Evolutionary conservation across 768 basidiomycete genomes (phyloP).

Genomic region (Sporobolomyces phaffii): DNA sequence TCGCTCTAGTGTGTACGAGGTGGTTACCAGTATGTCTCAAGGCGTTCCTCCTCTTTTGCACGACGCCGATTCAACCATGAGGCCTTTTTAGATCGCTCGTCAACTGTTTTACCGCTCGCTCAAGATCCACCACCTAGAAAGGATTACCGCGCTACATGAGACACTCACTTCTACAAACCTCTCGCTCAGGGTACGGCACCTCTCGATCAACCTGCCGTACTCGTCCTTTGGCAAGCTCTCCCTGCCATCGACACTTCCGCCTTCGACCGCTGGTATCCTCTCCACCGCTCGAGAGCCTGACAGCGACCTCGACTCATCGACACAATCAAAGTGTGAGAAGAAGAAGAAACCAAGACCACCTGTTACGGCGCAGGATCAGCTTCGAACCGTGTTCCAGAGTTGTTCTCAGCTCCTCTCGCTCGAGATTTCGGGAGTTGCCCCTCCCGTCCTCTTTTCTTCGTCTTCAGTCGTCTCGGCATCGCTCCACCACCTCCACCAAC

Average conservation of each 20-base stretch:
- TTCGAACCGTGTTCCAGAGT: slow-evolving; percentile 17
- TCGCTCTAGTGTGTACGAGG: slow-evolving; percentile 18
- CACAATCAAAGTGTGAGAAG: no score
- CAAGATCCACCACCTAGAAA: slow-evolving; percentile 6
- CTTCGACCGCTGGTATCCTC: no score
- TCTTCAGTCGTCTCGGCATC: neutral
- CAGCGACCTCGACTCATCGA: slow-evolving; percentile 7
- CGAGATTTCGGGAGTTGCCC: slow-evolving; percentile 20
- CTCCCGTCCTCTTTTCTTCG: slow-evolving; percentile 4
- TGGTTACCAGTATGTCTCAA: slow-evolving; percentile 6
- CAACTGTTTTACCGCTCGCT: slow-evolving; percentile 17
- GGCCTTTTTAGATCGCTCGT: slow-evolving; percentile 16
- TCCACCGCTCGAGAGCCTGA: neutral
- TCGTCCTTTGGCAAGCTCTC: neutral
- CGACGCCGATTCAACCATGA: no score
- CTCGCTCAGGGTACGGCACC: slow-evolving; percentile 1
- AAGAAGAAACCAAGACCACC: neutral
- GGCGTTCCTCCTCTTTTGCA: neutral
- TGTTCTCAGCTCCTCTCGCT: slow-evolving; percentile 21
- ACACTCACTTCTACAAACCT: neutral
- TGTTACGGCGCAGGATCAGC: neutral
- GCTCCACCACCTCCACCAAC: slow-evolving; percentile 25
- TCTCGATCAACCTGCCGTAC: slow-evolving; percentile 9
- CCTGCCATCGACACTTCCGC: neutral
- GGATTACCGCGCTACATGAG: neutral